These are phyloP conservation scores for Coemansia sp. DNA, from an alignment of 192 early-diverging fungal genomes.

Conservation along the genomic window DNA sequence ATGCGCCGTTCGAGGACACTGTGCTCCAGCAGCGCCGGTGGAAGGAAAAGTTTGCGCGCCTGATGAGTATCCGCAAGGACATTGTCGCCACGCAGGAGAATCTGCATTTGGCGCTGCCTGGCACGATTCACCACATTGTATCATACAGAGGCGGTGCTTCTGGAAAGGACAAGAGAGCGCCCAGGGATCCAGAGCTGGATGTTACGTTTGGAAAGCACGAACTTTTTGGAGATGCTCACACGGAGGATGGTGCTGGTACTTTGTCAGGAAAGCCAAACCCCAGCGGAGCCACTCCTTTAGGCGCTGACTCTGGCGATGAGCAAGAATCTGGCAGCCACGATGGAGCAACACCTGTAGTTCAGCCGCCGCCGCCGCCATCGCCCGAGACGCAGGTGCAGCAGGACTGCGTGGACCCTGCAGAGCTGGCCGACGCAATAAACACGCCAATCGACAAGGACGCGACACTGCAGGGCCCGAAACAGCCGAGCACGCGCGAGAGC, in stretches of 20 bases:
- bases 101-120: conserved; percentile 49
- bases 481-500: neutral
- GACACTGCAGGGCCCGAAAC: neutral
- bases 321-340: neutral
- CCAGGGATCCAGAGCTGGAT: conserved; percentile 26
- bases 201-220: conserved; percentile 40
- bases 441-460: conserved; percentile 23
- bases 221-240: conserved; percentile 28
- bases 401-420: conserved; percentile 34
- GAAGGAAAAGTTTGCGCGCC: conserved; percentile 42
- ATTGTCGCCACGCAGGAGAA: conserved; percentile 40
- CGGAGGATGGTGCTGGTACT: neutral
- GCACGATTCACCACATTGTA: conserved; percentile 47
- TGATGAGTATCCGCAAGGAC: conserved; percentile 39
- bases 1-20: conserved; percentile 43
- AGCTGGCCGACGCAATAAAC: conserved; percentile 47
- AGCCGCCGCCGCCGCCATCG: conserved; percentile 37
- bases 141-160: conserved; percentile 20
- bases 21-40: conserved; percentile 42
- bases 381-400: conserved; percentile 37
- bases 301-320: neutral
- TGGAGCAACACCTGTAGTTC: neutral
- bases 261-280: neutral
- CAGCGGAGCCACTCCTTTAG: neutral
- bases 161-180: conserved; percentile 18